phyloP scores from a whole-genome alignment of 2,329 filamentous ascomycete species.

The Nectriaceae sp. region DNA sequence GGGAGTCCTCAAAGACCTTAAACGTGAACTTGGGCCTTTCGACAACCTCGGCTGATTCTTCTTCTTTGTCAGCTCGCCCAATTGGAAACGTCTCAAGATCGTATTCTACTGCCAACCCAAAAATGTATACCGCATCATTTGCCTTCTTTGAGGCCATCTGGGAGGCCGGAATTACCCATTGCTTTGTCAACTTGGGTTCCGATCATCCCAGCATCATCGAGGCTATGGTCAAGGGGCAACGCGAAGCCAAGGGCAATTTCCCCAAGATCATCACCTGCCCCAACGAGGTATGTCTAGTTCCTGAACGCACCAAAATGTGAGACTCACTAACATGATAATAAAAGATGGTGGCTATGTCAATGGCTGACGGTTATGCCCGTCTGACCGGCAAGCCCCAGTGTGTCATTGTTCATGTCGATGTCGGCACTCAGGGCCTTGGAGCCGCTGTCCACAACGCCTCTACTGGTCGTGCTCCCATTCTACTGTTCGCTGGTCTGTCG shows the following conservation, averaged over 20 bases:
- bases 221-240: slow-evolving; percentile 76
- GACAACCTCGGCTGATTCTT: not conserved
- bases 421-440: slow-evolving; percentile 77
- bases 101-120: slow-evolving; percentile 29
- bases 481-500: slow-evolving; percentile 77
- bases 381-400: slow-evolving; percentile 72
- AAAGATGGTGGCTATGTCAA: slow-evolving; percentile 81
- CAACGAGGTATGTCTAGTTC: slow-evolving; percentile 61
- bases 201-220: slow-evolving; percentile 79
- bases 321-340: slow-evolving; percentile 4
- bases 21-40: too few species aligned
- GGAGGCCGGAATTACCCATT: slow-evolving; percentile 65
- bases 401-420: slow-evolving; percentile 80
- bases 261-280: slow-evolving; percentile 78
- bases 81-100: slow-evolving; percentile 16
- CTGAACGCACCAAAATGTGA: not conserved
- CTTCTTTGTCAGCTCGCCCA: not conserved
- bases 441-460: slow-evolving; percentile 81
- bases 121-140: slow-evolving; percentile 72
- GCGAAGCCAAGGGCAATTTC: slow-evolving; percentile 64
- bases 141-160: slow-evolving; percentile 83
- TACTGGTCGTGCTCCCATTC: slow-evolving; percentile 70
- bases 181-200: slow-evolving; percentile 67
- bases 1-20: too few species aligned
- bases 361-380: slow-evolving; percentile 80